A percentile compares a stretch with the other conserved stretches of the same genome.
phyloP scores from a whole-genome alignment of 2,329 filamentous ascomycete genomes.

The Pseudogymnoascus sp. region DNA sequence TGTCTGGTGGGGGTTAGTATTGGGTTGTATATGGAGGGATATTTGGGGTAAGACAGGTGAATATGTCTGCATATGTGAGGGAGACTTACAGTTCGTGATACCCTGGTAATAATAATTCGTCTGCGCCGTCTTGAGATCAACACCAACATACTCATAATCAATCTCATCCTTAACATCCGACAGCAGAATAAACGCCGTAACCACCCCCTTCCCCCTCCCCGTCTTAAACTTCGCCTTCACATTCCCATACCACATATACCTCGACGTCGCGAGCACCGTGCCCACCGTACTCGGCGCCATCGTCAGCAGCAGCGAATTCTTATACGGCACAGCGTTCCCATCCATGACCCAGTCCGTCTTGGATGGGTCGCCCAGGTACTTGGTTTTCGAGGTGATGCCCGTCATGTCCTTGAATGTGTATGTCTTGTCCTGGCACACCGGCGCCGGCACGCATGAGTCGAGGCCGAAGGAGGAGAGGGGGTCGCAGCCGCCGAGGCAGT shows the following conservation, averaged over 20 bases:
- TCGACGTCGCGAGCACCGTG: conserved; percentile 71
- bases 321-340: conserved; percentile 60
- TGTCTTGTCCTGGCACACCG: conserved; percentile 66
- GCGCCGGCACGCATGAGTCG: conserved; percentile 76
- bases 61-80: no score
- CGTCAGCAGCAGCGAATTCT: conserved; percentile 69
- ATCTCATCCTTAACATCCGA: conserved; percentile 97
- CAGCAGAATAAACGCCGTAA: conserved; percentile 94
- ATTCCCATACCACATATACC: conserved; percentile 97
- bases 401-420: conserved; percentile 68
- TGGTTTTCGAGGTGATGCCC: conserved; percentile 58
- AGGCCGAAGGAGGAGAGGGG: conserved; percentile 73
- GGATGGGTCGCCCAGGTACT: conserved; percentile 78
- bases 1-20: conserved; percentile 44
- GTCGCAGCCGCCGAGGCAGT: conserved; percentile 93
- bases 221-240: conserved; percentile 80
- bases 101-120: conserved; percentile 98
- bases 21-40: conserved; percentile 15
- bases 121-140: conserved; percentile 67
- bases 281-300: conserved; percentile 82
- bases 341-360: conserved; percentile 82
- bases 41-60: no score
- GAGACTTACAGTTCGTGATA: conserved; percentile 72
- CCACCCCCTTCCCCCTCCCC: conserved; percentile 74
- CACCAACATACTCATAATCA: conserved; percentile 89